Evolutionary conservation across 805 yeast genomes (phyloP).

Genomic region (Dipodascus geniculatus): DNA sequence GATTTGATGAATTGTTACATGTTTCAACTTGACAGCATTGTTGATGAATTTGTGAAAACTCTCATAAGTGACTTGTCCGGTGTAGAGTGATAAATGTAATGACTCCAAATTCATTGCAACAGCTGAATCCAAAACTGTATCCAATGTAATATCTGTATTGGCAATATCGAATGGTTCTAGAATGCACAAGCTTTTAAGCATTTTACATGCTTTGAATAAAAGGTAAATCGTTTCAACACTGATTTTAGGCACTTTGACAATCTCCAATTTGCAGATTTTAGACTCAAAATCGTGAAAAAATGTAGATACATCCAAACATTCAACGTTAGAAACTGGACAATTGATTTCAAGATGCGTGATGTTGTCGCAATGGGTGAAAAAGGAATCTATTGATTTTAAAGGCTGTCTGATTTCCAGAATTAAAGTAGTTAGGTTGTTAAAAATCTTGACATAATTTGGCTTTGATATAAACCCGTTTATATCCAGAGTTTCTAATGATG

Average conservation of each 20-base stretch:
- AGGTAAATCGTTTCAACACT: neutral
- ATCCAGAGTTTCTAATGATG: neutral
- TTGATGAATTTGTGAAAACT: neutral
- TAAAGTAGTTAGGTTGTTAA: neutral
- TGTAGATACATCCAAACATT: neutral
- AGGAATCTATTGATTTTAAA: neutral
- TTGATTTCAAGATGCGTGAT: neutral
- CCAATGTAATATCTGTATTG: neutral
- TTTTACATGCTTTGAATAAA: neutral
- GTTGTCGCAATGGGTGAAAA: neutral
- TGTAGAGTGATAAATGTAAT: neutral
- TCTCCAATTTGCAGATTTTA: neutral
- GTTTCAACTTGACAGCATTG: neutral
- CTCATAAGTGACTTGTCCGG: neutral
- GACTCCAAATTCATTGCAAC: neutral
- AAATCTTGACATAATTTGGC: neutral
- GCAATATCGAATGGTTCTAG: neutral
- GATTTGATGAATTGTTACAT: neutral
- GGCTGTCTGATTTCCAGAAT: neutral
- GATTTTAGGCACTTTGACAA: neutral
- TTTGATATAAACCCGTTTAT: neutral
- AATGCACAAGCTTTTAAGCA: neutral
- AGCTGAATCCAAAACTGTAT: neutral
- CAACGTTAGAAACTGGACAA: neutral
- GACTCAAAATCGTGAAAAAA: neutral